Evolutionary conservation across 352 stramenopile genomes (phyloP), one percentile per base, ranked within the genome.

Genomic region (Phytophthora lateralis): DNA sequence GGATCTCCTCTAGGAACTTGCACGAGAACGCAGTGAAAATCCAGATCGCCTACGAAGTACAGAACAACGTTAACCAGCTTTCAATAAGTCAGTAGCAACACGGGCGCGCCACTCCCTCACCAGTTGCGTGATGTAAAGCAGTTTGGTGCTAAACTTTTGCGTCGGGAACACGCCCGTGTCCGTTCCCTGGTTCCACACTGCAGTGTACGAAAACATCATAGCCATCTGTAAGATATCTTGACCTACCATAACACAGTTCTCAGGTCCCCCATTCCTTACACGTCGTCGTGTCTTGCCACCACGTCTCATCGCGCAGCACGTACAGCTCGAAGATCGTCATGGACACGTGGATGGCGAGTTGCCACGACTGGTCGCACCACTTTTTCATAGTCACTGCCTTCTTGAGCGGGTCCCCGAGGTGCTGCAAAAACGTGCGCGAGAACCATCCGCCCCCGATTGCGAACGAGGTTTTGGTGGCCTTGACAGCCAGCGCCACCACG

Each of bases 11-110:
- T 26, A 96, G 57, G 59, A 91, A 96, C 55, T 94, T 93, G 69
- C 86, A 95, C 57, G 82, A 93, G 55, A 96, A 96, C 21, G 84
- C 88, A 17, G 85, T 95, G 71, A 92, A 95, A 58, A 95, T 91
- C 82, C 84, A 96, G 59, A 96, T 93, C 14, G 84, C 86, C 85
- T 94, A 45, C 11, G 12, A 6, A 14, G 11, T 4, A 7, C 39
- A 7, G 54, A 4, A 43, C 12, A 8, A 2, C 32, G 30, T 11
- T 21, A 52, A n/a, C 5, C 20, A 42, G 27, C 27, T 32, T 32
- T 11, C 27, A 6, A 32, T 32, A 35, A n/a, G 17, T 41, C 9
- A 51, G 21, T 35, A 54, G 14, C 14, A 14, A 51, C 26, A 29
- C 6, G 27, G n/a, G 44, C 27, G 30, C 34, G 15, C 9, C 20